Base-by-base conservation (phyloP, 2,329 filamentous ascomycete genomes). In the Periconia sp. region DNA sequence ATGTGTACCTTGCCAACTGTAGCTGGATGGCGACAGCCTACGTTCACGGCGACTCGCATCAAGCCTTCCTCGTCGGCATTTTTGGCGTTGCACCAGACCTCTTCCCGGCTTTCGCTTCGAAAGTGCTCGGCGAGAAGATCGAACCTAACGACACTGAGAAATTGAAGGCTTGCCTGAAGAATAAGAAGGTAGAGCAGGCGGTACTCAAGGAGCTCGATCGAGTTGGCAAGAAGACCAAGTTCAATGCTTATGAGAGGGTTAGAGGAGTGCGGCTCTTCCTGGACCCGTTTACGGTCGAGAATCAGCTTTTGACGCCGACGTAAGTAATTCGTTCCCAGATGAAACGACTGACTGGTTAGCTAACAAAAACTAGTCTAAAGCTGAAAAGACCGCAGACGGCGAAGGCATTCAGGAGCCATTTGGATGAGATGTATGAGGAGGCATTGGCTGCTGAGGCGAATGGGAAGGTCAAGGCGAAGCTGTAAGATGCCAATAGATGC, bases 221-320 rank as follows among this genome's bases (percentile, higher is more conserved):
- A 40, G 87, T 95, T 45, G 90, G 83, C 30, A 87, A 82, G 75
- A 86, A 85, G 73, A 84, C 88, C 70, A 95, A 94, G 75, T 92
- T 99, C 71, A 94, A 95, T 66, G 89, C 85, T 56, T 97, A 88
- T 59, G 94, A 99, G 78, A 83, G 84, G 52, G 86, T 97, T 33
- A 83, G 81, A 67, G 88, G 86, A 56, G 79, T 87, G 43, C 73
- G 86, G 50, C 73, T 99, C 56, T 85, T 87, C 59, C 59, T 96
- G 11, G 94, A 99, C 46, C 94, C 94, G 2, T 97, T 99, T 61
- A 89, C 85, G 1, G 85, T 97, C 53, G 92, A 96, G 36, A 99
- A 99, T 66, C 88, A 95, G 71, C 78, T 96, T 36, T 74, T 92
- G 65, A 94, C 89, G 15, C 89, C 89, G 16, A 95, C 89, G 88